Evolutionary conservation across 2,329 filamentous ascomycete genomes (phyloP), one percentile per base, ranked within the genome.

Genomic region (Fusarium protoensiforme): DNA sequence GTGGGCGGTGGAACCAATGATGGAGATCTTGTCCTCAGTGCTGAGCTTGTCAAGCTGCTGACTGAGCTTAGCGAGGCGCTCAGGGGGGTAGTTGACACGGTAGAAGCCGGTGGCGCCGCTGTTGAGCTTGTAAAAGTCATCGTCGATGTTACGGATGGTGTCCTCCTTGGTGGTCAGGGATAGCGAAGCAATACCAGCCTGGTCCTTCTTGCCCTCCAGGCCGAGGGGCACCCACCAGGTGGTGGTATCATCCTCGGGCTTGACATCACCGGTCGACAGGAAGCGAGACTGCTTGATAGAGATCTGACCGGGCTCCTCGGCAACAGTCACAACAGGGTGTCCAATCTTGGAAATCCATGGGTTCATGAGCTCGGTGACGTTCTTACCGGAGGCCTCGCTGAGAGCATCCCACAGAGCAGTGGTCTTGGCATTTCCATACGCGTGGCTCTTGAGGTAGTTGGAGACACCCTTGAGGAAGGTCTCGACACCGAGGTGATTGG

Each of bases 341-440:
- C 96, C 96, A 75, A 98, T 97, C 85, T 96, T 96, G 77, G 92
- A 91, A 79, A 98, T 98, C 96, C 96, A 99, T 20, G 93, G 92
- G 74, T 94, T 88, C 95, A 99, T 99, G 79, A 98, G 92, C 57
- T 87, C 87, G 74, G 92, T 92, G 38, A 99, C 93, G 79, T 98
- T 93, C 81, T 94, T 91, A 36, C 94, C 94, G 10, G 96, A 98
- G 6, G 93, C 94, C 78, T 97, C 91, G 80, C 92, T 94, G 56
- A 99, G 87, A 10, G 96, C 94, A 67, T 91, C 88, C 96, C 96
- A 99, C 4, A 99, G 88, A 76, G 97, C 95, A 79, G 93, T 91
- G 1, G 96, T 98, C 76, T 93, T 97, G 53, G 96, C 96, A 80
- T 99, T 92, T 81, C 93, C 91, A 80, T 97, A 98, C 65, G 93